phyloP scores from a whole-genome alignment of 2,329 filamentous ascomycete species.

The Arthroderma uncinatum region DNA sequence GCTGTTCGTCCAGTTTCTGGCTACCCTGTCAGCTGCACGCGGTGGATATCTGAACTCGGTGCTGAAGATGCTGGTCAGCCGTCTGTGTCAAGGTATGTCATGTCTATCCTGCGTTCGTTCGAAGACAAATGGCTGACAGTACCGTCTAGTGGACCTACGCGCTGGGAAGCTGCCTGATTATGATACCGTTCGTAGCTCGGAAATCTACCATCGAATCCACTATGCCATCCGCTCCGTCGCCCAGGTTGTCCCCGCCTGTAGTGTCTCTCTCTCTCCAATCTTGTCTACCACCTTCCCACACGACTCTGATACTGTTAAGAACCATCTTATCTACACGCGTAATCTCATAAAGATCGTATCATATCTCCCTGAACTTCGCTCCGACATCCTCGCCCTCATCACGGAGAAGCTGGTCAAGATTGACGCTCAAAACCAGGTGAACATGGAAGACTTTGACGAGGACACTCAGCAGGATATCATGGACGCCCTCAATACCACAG shows the following conservation, averaged over 20 bases:
- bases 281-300: slow-evolving; percentile 62
- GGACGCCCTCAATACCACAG: slow-evolving; percentile 13
- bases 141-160: slow-evolving; percentile 41
- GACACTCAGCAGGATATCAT: slow-evolving; percentile 67
- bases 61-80: slow-evolving; percentile 67
- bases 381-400: slow-evolving; percentile 71
- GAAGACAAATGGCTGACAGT: not conserved
- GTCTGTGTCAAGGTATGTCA: slow-evolving; percentile 51
- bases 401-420: slow-evolving; percentile 83
- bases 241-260: slow-evolving; percentile 68
- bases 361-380: slow-evolving; percentile 66
- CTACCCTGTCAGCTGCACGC: slow-evolving; percentile 66
- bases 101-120: slow-evolving; percentile 29
- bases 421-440: slow-evolving; percentile 88
- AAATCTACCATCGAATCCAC: slow-evolving; percentile 65
- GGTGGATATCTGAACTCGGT: slow-evolving; percentile 64
- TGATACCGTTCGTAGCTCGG: slow-evolving; percentile 48
- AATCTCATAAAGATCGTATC: slow-evolving; percentile 68
- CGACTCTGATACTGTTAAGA: slow-evolving; percentile 60
- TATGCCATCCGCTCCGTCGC: slow-evolving; percentile 64
- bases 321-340: slow-evolving; percentile 78
- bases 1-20: slow-evolving; percentile 46
- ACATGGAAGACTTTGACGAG: slow-evolving; percentile 86
- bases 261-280: slow-evolving; percentile 56
- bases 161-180: slow-evolving; percentile 45